A percentile compares a stretch with the other conserved stretches of the same genome.
Evolutionary conservation across 768 basidiomycete species (phyloP).

Genomic region (Thelephora aurantiotincta): DNA sequence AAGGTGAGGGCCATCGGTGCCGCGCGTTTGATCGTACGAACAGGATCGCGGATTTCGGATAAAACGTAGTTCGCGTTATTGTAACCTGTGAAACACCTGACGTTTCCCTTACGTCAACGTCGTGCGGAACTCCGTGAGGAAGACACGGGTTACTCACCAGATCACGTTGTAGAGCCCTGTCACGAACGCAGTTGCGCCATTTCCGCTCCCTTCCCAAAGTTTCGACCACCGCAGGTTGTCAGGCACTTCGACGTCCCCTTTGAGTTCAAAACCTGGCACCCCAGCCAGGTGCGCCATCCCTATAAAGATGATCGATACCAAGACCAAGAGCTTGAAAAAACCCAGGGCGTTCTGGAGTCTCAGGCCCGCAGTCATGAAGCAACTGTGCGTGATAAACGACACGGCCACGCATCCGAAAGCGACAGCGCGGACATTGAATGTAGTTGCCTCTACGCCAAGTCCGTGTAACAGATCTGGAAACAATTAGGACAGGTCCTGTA

Average conservation of each 20-base stretch:
- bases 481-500: neutral
- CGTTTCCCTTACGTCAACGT: neutral
- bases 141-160: slow-evolving; percentile 29
- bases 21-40: slow-evolving; percentile 59
- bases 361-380: slow-evolving; percentile 36
- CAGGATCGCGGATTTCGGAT: slow-evolving; percentile 55
- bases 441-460: slow-evolving; percentile 23
- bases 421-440: slow-evolving; percentile 35
- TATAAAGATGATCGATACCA: slow-evolving; percentile 34
- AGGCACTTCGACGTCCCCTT: slow-evolving; percentile 32
- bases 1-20: too few species aligned
- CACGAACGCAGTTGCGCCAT: slow-evolving; percentile 43
- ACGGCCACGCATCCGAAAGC: slow-evolving; percentile 44
- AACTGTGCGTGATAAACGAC: slow-evolving; percentile 43
- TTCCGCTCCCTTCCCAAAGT: slow-evolving; percentile 48
- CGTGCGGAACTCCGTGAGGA: neutral
- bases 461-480: slow-evolving; percentile 43
- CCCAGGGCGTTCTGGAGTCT: slow-evolving; percentile 53
- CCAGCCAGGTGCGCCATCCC: slow-evolving; percentile 39
- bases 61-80: slow-evolving; percentile 64
- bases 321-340: slow-evolving; percentile 41
- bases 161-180: slow-evolving; percentile 56
- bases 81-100: slow-evolving; percentile 61
- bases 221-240: slow-evolving; percentile 44
- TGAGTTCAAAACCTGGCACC: slow-evolving; percentile 33